Evolutionary conservation across 306 rosid species (phyloP), one percentile per base, ranked within the genome.

Genomic region (Trifolium pratense): DNA sequence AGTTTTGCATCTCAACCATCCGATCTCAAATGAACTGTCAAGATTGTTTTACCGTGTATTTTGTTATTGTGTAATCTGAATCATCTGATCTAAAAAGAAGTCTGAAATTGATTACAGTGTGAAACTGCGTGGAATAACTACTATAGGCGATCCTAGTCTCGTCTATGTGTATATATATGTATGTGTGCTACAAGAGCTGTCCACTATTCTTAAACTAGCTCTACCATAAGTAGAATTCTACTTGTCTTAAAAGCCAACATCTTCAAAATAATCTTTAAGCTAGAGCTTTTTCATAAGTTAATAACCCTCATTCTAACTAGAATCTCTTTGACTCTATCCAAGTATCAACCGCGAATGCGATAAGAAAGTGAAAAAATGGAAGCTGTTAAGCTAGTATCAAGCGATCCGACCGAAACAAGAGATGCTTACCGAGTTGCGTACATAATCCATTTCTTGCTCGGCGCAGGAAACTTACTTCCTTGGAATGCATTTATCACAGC

Each of bases 401-500:
- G 59, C 73, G 86, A 81, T 40, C 87, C 70, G 67, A 52, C 51
- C 63, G 84, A 83, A 78, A 82, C 86, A 12, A 81, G 69, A 72
- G 91, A 93, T 75, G 74, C 86, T 1, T 83, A 75, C 82, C 72
- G 84, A 67, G 71, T 89, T 43, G 96, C 96, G 42, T 95, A 95
- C 89, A 60, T 87, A 34, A 88, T 91, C 75, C 92, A 91, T 73
- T 95, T 95, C 96, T 69, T 90, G 75, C 91, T 95, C 11, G 99
- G 97, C 32, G 92, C 89, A 9, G 97, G 97, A 17, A 88, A 88
- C 88, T 79, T 95, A 70, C 92, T 95, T 26, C 99, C 99, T 7
- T 95, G 99, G 99, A 95, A 95, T 84, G 99, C 96, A 43, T 82
- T 89, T 12, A 91, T 95, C 89, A 95, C 97, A 3, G 99, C 95